These are phyloP conservation scores for Calonectria pteridis DNA, from an alignment of 2,329 filamentous ascomycete species.

Conservation along the genomic window DNA sequence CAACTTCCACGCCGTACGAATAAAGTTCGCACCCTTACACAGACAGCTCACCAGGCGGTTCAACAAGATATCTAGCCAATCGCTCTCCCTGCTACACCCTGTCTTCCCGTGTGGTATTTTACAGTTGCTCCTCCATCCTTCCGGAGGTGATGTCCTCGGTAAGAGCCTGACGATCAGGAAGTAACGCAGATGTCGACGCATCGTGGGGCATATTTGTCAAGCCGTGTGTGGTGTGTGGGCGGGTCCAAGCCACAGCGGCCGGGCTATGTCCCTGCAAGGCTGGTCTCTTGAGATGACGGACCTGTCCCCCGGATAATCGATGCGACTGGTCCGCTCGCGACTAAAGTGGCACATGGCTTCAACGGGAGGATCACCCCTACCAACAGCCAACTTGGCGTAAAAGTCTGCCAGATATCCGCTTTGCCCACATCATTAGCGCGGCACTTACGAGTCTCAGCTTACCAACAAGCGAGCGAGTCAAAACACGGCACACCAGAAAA, in stretches of 20 bases:
- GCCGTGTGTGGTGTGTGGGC: not conserved
- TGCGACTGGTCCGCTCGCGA: conserved; percentile 10
- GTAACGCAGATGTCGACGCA: not conserved
- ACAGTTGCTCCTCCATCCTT: not conserved
- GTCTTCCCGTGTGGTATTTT: not conserved
- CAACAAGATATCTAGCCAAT: conserved; percentile 20
- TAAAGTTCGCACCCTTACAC: conserved; percentile 29
- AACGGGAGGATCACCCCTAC: not conserved
- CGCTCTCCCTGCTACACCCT: not conserved
- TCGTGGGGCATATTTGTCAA: conserved; percentile 9
- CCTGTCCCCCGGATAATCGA: conserved; percentile 10
- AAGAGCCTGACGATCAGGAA: not conserved
- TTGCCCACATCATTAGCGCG: conserved; percentile 18
- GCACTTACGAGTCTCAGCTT: conserved; percentile 12
- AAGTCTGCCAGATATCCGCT: conserved; percentile 14
- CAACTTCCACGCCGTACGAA: conserved; percentile 3
- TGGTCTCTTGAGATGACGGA: conserved; percentile 6
- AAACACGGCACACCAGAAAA: not conserved
- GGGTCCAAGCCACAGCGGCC: conserved; percentile 22
- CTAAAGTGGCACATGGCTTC: conserved; percentile 4
- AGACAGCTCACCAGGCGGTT: conserved; percentile 10
- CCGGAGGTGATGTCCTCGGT: not conserved
- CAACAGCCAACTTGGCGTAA: conserved; percentile 12
- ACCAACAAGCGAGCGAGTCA: not conserved
- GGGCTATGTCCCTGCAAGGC: not conserved